Conservation (phyloP, 169 alveolate species). For the Plasmodium chabaudi region DNA sequence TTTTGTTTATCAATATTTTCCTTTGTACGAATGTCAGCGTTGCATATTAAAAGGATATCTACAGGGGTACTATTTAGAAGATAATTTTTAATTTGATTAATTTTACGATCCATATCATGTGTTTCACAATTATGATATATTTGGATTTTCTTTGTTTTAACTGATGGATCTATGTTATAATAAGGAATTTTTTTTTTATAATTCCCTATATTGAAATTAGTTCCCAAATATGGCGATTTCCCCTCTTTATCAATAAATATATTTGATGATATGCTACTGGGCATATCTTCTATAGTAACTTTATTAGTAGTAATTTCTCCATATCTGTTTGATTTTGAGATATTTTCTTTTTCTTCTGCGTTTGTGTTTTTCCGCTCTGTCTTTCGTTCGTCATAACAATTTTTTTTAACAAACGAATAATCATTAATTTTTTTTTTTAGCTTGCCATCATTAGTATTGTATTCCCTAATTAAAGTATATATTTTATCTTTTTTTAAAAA, state of each 20-base stretch:
- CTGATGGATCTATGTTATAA: slow-evolving; percentile 58
- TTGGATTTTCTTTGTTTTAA: slow-evolving; percentile 61
- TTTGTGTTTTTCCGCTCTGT: not conserved
- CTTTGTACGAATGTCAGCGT: not conserved
- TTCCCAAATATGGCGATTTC: not conserved
- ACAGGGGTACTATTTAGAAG: slow-evolving; percentile 50
- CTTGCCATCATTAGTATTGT: too few species aligned
- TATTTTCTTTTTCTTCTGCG: not conserved
- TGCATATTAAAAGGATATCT: slow-evolving; percentile 49
- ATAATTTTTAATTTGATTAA: slow-evolving; percentile 43
- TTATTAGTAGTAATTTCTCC: not conserved
- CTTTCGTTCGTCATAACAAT: not conserved
- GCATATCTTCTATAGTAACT: not conserved
- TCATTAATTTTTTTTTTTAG: too few species aligned
- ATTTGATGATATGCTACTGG: not conserved
- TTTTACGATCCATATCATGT: slow-evolving; percentile 52
- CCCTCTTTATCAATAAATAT: not conserved
- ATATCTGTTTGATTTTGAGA: too few species aligned
- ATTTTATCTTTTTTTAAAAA: too few species aligned
- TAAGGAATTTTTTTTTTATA: not conserved
- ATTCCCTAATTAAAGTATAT: too few species aligned
- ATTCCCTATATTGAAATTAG: slow-evolving; percentile 1
- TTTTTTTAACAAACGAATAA: too few species aligned
- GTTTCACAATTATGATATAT: slow-evolving; percentile 67
- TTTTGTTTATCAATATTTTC: not conserved